Conservation (phyloP, 208 protist species). For the Angomonas ambiguus region DNA sequence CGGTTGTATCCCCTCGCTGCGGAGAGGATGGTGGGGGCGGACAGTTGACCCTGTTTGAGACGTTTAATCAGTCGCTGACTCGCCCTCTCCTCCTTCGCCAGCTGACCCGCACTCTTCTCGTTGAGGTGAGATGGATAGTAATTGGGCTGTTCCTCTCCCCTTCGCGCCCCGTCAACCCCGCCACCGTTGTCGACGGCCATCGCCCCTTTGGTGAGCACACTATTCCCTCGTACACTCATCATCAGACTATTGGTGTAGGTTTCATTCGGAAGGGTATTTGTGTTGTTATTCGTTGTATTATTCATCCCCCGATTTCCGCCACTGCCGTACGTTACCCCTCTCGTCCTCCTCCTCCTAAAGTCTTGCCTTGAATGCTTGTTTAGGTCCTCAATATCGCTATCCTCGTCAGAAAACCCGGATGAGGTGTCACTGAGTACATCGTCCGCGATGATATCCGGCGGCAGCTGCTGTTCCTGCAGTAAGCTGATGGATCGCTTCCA, state of each 20-base stretch:
- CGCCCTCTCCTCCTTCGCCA: conserved; percentile 17
- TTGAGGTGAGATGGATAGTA: neutral
- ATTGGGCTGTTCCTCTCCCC: neutral
- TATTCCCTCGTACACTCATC: neutral
- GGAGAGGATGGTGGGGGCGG: conserved; percentile 39
- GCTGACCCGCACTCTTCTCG: neutral
- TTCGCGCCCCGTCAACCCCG: neutral
- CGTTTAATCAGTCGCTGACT: conserved; percentile 19
- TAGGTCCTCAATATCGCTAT: conserved; percentile 22
- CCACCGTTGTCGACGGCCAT: neutral
- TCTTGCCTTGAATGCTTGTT: conserved; percentile 21
- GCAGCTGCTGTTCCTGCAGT: conserved; percentile 66
- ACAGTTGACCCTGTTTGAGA: conserved; percentile 36
- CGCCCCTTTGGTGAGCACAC: neutral
- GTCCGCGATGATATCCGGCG: conserved; percentile 66
- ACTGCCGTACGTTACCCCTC: neutral
- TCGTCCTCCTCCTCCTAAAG: conserved; percentile 16
- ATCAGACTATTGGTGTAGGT: neutral
- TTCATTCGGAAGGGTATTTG: neutral
- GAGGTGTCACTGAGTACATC: conserved; percentile 31
- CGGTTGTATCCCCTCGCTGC: conserved; percentile 68
- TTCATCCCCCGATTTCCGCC: neutral
- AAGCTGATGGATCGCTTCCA: conserved; percentile 73
- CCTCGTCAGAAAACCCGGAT: conserved; percentile 26
- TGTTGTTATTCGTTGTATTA: neutral